Conservation (phyloP, 2,329 filamentous ascomycete species). For the Ophiostoma triangulosporum region DNA sequence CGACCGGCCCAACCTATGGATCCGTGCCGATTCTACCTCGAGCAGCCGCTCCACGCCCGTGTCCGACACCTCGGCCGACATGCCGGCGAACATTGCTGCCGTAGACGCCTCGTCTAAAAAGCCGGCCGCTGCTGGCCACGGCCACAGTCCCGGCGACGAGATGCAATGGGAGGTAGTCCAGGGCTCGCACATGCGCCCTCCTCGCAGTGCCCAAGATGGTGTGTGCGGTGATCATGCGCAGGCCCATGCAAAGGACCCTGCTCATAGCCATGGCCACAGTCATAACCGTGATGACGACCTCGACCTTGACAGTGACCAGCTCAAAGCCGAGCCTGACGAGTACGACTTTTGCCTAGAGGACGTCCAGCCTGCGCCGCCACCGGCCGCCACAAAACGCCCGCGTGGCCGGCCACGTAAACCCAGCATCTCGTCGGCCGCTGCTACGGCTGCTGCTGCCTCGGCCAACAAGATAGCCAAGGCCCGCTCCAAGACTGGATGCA, state of each 20-base stretch:
- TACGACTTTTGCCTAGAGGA: slow-evolving; percentile 39
- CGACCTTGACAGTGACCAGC: not conserved
- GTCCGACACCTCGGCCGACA: slow-evolving; percentile 24
- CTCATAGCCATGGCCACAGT: not conserved
- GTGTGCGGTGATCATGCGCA: no score
- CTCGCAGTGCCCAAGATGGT: slow-evolving; percentile 37
- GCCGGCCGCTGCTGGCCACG: not conserved
- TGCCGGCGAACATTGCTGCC: slow-evolving; percentile 15
- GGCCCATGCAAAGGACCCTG: not conserved
- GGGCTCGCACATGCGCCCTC: slow-evolving; percentile 22
- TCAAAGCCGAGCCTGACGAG: slow-evolving; percentile 35
- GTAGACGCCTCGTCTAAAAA: slow-evolving; percentile 11
- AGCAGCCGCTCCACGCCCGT: slow-evolving; percentile 20
- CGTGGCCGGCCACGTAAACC: slow-evolving; percentile 76
- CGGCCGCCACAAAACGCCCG: slow-evolving; percentile 40
- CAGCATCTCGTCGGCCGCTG: slow-evolving; percentile 44
- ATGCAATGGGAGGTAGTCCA: slow-evolving; percentile 34
- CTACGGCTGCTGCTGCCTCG: slow-evolving; percentile 37
- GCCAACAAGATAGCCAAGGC: slow-evolving; percentile 63
- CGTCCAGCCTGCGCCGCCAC: slow-evolving; percentile 31
- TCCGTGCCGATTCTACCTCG: slow-evolving; percentile 17
- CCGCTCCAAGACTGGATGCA: slow-evolving; percentile 54
- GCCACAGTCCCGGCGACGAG: slow-evolving; percentile 19
- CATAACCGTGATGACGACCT: no score
- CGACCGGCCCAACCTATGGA: slow-evolving; percentile 25